phyloP scores from a whole-genome alignment of 805 yeast genomes.

The Metschnikowia henanensis region DNA sequence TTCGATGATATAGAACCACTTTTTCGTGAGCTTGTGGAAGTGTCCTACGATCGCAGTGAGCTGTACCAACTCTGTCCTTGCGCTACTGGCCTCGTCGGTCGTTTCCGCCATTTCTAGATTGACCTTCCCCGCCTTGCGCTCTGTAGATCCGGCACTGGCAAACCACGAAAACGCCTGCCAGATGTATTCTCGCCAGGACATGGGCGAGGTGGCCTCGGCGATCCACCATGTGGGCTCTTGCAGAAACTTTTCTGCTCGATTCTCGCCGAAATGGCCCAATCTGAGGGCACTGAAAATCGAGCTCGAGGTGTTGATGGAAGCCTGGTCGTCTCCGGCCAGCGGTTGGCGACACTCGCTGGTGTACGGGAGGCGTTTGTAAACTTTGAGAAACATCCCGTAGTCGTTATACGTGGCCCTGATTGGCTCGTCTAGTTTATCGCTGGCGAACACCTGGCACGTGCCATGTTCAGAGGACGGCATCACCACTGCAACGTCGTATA shows the following conservation, averaged over 20 bases:
- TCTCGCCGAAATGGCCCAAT: constrained; percentile 10
- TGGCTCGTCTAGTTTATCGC: constrained; percentile 12
- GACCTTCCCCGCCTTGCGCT: constrained; percentile 16
- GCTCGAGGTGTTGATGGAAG: constrained; percentile 30
- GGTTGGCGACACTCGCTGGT: background rate
- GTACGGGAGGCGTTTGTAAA: constrained; percentile 26
- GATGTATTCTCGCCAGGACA: constrained; percentile 55
- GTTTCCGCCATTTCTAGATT: constrained; percentile 8
- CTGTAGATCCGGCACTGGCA: constrained; percentile 78
- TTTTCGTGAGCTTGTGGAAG: constrained; percentile 40
- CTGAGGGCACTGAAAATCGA: constrained; percentile 21
- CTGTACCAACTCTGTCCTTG: constrained; percentile 10
- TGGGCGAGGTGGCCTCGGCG: constrained; percentile 42
- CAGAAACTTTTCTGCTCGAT: constrained; percentile 5
- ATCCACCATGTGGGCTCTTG: constrained; percentile 46
- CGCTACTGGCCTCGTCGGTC: background rate
- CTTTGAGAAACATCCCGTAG: constrained; percentile 34
- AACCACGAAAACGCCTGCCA: constrained; percentile 82
- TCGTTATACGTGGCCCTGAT: constrained; percentile 37
- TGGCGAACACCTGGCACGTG: constrained; percentile 12
- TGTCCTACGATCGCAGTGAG: constrained; percentile 33
- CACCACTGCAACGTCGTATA: constrained; percentile 48
- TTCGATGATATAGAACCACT: constrained; percentile 36
- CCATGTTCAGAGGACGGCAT: constrained; percentile 17
- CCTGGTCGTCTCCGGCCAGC: constrained; percentile 25